Evolutionary conservation across 495 filamentous ascomycete species (phyloP), one percentile per base, ranked within the genome.

Genomic region (Hyaloscypha hepaticicola): DNA sequence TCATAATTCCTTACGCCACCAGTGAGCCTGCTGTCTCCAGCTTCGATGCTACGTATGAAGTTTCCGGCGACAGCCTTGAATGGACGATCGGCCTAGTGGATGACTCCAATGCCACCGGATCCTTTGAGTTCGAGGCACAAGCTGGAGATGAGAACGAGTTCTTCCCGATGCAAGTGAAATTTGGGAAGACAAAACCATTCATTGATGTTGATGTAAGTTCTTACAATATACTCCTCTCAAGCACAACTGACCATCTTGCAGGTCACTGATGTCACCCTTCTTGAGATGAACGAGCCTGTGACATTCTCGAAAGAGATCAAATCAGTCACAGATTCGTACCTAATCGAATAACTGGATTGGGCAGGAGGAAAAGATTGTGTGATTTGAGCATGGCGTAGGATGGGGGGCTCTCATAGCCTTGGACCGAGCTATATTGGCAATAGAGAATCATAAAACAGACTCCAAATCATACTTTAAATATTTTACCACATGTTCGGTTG

Each of bases 81-180:
- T 98, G 94, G 94, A 89, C 86, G 55, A 88, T 98, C 66, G 92
- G 93, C 66, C 82, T 82, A 24, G 86, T 98, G 53, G 88, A 90
- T 70, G 89, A 92, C 63, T 86, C 85, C 25, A 96, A 96, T 72
- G 73, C 87, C 1, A 90, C 83, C 26, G 94, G 94, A 22, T 87
- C 88, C 31, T 98, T 98, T 70, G 94, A 97, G 73, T 97, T 97
- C 65, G 94, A 97, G 77, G 90, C 92, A 19, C 86, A 89, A 70
- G 91, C 91, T 29, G 86, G 87, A 55, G 85, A 86, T 60, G 94
- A 97, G 75, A 86, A 88, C 60, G 92, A 96, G 65, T 97, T 97
- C 78, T 98, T 98, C 87, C 94, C 94, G 1, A 97, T 98, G 93
- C 87, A 83, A 53, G 90, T 97, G 31, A 86, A 85, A 28, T 98